Evolutionary conservation across 495 filamentous ascomycete genomes (phyloP).

Genomic region (Trichocladium uniseriatum): DNA sequence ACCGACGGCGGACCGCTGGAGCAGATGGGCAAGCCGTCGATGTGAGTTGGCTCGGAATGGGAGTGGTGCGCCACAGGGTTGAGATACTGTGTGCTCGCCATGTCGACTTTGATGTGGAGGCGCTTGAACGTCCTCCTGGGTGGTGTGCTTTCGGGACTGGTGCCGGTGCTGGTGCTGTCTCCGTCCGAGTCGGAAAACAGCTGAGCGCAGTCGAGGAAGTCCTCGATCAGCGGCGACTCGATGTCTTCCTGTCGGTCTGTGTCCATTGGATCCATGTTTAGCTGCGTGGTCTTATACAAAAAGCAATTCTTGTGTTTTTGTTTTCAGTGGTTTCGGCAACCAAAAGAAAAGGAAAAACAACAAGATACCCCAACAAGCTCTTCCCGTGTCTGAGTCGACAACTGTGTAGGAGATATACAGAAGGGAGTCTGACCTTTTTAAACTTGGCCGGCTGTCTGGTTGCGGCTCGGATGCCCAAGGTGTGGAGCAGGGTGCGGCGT

Average conservation of each 20-base stretch:
- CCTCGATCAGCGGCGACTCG: conserved; percentile 11
- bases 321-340: neutral
- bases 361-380: too few species aligned
- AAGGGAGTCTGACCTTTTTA: conserved; percentile 5
- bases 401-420: neutral
- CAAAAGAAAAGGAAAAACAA: neutral
- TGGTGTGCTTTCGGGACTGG: conserved; percentile 6
- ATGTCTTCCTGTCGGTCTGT: conserved; percentile 15
- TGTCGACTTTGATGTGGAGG: conserved; percentile 23
- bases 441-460: conserved; percentile 4
- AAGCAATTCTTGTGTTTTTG: neutral
- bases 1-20: conserved; percentile 16
- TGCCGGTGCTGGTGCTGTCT: conserved; percentile 7
- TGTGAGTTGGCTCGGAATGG: conserved; percentile 13
- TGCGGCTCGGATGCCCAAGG: conserved; percentile 10
- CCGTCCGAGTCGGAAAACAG: conserved; percentile 14
- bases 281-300: too few species aligned
- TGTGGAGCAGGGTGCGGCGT: conserved; percentile 19
- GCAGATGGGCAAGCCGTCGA: conserved; percentile 15
- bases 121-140: conserved; percentile 11
- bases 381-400: too few species aligned
- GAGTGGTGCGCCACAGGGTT: conserved; percentile 16
- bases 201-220: conserved; percentile 16
- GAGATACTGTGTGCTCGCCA: conserved; percentile 25
- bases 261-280: conserved; percentile 24